phyloP scores from a whole-genome alignment of 495 filamentous ascomycete genomes.

The Pyrenula massariospora region DNA sequence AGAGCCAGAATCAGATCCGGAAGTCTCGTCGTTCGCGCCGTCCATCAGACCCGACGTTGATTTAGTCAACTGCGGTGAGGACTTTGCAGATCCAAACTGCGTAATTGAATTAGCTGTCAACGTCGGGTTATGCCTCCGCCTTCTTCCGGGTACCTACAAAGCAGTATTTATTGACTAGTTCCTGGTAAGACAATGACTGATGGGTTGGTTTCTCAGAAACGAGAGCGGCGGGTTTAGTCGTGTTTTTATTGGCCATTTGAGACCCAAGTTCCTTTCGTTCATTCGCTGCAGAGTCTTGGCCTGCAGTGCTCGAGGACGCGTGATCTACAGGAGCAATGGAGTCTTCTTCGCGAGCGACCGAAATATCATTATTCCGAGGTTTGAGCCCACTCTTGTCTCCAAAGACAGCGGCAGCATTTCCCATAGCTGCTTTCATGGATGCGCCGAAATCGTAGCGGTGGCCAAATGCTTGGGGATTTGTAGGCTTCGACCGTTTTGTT shows the following conservation, averaged over 20 bases:
- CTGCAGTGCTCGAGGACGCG: slow-evolving; percentile 6
- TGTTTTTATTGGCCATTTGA: slow-evolving; percentile 7
- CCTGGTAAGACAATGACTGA: slow-evolving; percentile 78
- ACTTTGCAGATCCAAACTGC: slow-evolving; percentile 39
- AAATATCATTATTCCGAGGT: no score
- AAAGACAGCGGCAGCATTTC: slow-evolving; percentile 2
- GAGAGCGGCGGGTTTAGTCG: slow-evolving; percentile 27
- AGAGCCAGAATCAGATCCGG: not conserved
- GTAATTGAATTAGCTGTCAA: slow-evolving; percentile 14
- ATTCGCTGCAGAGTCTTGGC: slow-evolving; percentile 13
- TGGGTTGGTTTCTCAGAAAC: slow-evolving; percentile 53
- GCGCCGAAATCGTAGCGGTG: slow-evolving; percentile 90
- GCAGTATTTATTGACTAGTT: slow-evolving; percentile 95
- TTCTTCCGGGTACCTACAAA: slow-evolving; percentile 65
- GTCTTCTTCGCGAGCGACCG: no score
- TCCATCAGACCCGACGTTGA: slow-evolving; percentile 6
- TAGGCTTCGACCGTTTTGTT: slow-evolving; percentile 43
- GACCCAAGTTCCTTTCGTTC: not conserved
- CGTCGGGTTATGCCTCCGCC: not conserved
- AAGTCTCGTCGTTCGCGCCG: slow-evolving; percentile 4
- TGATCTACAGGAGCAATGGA: not conserved
- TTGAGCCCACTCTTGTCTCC: slow-evolving; percentile 1
- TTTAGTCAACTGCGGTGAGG: slow-evolving; percentile 16
- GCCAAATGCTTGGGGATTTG: slow-evolving; percentile 69
- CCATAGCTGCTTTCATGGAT: slow-evolving; percentile 76